Evolutionary conservation across 2,329 filamentous ascomycete genomes (phyloP).

Genomic region (Calonectria hawksworthii): DNA sequence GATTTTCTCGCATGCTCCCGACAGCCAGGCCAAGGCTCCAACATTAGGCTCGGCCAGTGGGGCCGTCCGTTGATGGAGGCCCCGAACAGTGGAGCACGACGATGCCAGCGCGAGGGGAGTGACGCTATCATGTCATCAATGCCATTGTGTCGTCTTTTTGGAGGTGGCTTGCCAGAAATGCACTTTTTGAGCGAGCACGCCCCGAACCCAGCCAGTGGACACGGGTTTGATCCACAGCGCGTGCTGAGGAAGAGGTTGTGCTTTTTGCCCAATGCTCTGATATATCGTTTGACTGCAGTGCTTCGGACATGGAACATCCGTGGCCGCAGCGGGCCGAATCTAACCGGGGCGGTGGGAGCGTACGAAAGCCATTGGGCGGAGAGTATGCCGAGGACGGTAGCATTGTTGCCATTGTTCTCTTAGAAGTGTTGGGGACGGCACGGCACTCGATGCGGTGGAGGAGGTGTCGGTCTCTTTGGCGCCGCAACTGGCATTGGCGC

Average conservation of each 20-base stretch:
- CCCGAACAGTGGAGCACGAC: constrained; percentile 25
- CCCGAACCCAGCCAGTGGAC: neutral
- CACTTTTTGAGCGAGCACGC: neutral
- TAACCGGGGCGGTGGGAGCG: constrained; percentile 32
- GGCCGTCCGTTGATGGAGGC: constrained; percentile 41
- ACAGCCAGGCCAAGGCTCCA: constrained; percentile 17
- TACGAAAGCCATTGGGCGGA: neutral
- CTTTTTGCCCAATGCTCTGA: constrained; percentile 1
- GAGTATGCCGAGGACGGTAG: constrained; percentile 13
- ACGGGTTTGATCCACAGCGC: neutral
- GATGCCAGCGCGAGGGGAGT: constrained; percentile 36
- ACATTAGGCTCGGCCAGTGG: constrained; percentile 35
- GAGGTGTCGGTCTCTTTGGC: neutral
- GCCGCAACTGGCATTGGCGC: neutral
- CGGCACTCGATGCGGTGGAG: constrained; percentile 8
- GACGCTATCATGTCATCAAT: constrained; percentile 37
- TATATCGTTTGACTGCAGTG: neutral
- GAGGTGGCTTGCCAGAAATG: constrained; percentile 11
- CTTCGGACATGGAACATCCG: constrained; percentile 24
- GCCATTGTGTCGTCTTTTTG: constrained; percentile 14
- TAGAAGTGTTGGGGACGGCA: constrained; percentile 8
- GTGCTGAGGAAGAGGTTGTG: neutral
- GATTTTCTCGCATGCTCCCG: constrained; percentile 16
- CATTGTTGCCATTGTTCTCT: neutral
- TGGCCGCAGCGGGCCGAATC: constrained; percentile 45